Evolutionary conservation across 2,329 filamentous ascomycete genomes (phyloP), one percentile per base, ranked within the genome.

Genomic region (Leptographium flavum): DNA sequence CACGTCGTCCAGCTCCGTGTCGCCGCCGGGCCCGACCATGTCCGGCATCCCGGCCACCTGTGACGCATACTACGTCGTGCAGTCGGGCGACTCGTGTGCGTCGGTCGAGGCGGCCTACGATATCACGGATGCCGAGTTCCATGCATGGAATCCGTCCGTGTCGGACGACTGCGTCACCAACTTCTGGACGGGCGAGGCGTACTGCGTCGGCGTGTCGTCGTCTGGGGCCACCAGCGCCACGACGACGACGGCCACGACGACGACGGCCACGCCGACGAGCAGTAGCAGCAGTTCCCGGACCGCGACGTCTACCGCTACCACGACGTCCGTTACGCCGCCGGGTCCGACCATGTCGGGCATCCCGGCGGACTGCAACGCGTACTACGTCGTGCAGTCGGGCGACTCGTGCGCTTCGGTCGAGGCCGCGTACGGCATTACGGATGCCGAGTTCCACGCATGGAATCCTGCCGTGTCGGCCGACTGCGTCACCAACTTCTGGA

Each of bases 401-500:
- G 41, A 38, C 22, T 39, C 31, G 15, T 42, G 35, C 32, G 21
- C 22, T 22, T 11, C 21, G 5, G 21, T 42, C 17, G 36, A 42
- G 43, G 11, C 43, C 36, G 21, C 45, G 38, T 17, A 39, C 44
- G 19, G 37, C 32, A 57, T 58, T 50, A 58, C 52, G 6, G 35
- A 17, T n/a, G 54, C 39, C 31, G 42, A 58, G 48, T 57, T 58
- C 42, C 30, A 54, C n/a, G 42, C 44, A 9, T 58, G 53, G 55
- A 57, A 59, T 33, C 56, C 57, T 7, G 52, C 47, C 15, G 50
- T 59, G 14, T 54, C 53, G 4, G 30, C 31, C 9, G 55, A 60
- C 49, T 59, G 57, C 51, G 51, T 10, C 7, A 44, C 22, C 57
- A 57, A 50, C 56, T 57, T 41, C 55, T 53, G 52, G n/a, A 45